Percentiles rank a stretch among this genome's conserved stretches.
phyloP scores from a whole-genome alignment of 768 basidiomycete species.

The Dentipellis fragilis region DNA sequence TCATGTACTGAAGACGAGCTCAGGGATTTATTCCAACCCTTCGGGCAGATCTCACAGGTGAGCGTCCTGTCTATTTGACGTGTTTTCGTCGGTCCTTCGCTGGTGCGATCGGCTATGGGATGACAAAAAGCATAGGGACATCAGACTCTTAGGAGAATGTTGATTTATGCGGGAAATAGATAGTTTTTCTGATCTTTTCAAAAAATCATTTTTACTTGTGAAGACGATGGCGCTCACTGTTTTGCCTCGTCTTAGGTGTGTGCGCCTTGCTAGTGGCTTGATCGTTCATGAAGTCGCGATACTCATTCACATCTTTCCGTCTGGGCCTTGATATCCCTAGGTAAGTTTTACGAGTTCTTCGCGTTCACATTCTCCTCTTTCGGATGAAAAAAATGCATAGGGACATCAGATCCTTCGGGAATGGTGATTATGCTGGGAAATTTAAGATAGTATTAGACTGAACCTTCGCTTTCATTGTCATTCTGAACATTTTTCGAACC shows the following conservation, averaged over 20 bases:
- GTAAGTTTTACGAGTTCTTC: slow-evolving; percentile 23
- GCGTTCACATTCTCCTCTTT: not conserved
- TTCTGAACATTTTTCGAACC: not conserved
- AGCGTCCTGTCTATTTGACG: slow-evolving; percentile 17
- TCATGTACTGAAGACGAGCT: slow-evolving; percentile 70
- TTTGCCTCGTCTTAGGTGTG: slow-evolving; percentile 1
- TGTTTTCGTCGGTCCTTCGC: not conserved
- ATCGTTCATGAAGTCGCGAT: not conserved
- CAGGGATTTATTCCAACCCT: slow-evolving; percentile 47
- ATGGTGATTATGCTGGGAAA: slow-evolving; percentile 36
- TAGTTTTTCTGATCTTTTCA: slow-evolving; percentile 31
- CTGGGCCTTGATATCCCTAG: slow-evolving; percentile 16
- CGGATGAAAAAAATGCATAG: slow-evolving; percentile 41
- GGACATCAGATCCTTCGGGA: slow-evolving; percentile 56
- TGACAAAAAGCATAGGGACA: slow-evolving; percentile 48
- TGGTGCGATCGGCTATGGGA: slow-evolving; percentile 17
- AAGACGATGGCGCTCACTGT: slow-evolving; percentile 3
- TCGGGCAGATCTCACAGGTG: slow-evolving; percentile 73
- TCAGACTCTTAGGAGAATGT: slow-evolving; percentile 38
- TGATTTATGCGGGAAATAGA: slow-evolving; percentile 43
- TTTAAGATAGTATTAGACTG: slow-evolving; percentile 13
- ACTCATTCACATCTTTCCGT: not conserved
- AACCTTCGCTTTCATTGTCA: not conserved
- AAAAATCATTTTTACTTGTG: not conserved
- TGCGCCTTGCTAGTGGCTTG: slow-evolving; percentile 4